Evolutionary conservation across 2,329 filamentous ascomycete species (phyloP).

Genomic region (Trichoderma sp.): DNA sequence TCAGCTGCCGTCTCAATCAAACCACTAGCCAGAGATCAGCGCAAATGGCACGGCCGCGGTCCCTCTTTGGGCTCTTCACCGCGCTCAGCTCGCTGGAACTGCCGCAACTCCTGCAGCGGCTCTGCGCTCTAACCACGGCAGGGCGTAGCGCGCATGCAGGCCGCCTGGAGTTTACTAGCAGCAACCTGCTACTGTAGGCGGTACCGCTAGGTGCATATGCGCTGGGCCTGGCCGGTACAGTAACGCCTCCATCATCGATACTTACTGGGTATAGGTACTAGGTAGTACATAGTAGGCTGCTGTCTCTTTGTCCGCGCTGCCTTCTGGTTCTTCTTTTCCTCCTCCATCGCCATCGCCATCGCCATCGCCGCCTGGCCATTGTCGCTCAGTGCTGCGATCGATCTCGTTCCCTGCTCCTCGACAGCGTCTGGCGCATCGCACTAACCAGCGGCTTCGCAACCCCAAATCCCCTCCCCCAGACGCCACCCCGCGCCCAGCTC

Average conservation of each 20-base stretch:
- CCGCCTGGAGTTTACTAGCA: not conserved
- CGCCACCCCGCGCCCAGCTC: constrained; percentile 5
- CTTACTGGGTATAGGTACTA: too few relatives aligned
- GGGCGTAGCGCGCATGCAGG: constrained; percentile 11
- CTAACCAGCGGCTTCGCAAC: not conserved
- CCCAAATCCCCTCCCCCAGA: constrained; percentile 22
- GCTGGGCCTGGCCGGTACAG: not conserved
- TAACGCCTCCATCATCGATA: not conserved
- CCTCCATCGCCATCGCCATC: not conserved
- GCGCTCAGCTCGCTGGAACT: constrained; percentile 12
- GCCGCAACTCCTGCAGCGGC: constrained; percentile 17
- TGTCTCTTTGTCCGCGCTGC: not conserved
- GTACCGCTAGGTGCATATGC: constrained; percentile 9
- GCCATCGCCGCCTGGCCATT: too few relatives aligned
- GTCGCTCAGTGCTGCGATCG: not conserved
- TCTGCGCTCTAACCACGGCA: constrained; percentile 12
- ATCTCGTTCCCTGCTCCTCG: not conserved
- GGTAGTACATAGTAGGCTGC: too few relatives aligned
- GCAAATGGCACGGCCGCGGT: not conserved
- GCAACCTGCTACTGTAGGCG: not conserved
- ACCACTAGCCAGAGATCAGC: not conserved
- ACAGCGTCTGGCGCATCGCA: not conserved
- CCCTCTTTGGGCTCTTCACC: not conserved
- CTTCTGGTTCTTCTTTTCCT: not conserved
- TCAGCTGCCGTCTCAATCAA: not conserved